Percentiles rank a stretch among this genome's conserved stretches.
Evolutionary conservation across 2,329 filamentous ascomycete species (phyloP).

Genomic region (Botrytis galanthina): DNA sequence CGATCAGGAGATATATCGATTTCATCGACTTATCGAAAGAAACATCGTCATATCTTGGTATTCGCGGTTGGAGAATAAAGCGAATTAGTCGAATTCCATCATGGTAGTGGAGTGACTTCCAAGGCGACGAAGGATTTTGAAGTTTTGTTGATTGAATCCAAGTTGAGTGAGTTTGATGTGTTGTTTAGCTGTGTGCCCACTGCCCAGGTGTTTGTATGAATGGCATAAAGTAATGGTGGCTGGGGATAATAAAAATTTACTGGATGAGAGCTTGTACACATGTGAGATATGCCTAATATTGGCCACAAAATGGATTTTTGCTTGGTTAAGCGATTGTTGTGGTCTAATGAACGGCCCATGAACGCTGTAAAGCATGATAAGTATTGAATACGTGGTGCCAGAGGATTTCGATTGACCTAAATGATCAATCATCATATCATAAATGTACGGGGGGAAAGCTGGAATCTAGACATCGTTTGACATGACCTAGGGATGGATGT

Average conservation of each 20-base stretch:
- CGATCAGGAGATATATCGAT: slow-evolving; percentile 3
- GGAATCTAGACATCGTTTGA: neutral
- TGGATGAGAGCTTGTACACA: slow-evolving; percentile 17
- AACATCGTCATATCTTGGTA: slow-evolving; percentile 3
- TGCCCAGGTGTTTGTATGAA: neutral
- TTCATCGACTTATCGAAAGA: neutral
- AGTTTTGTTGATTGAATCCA: neutral
- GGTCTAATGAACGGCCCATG: neutral
- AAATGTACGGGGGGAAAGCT: neutral
- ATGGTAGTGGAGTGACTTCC: neutral
- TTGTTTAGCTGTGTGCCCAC: neutral
- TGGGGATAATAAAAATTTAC: neutral
- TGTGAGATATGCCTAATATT: neutral
- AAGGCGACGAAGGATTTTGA: neutral
- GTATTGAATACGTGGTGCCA: slow-evolving; percentile 15
- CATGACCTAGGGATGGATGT: neutral
- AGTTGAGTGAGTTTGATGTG: neutral
- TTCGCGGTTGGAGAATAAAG: slow-evolving; percentile 2
- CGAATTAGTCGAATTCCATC: neutral
- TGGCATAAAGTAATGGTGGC: neutral
- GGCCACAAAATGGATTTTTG: neutral
- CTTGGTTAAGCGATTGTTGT: slow-evolving; percentile 7
- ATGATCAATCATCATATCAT: neutral
- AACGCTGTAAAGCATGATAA: slow-evolving; percentile 5
- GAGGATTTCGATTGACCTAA: neutral